Percentiles rank a stretch among this genome's conserved stretches.
Conservation (phyloP, 148 eudicot species). For the Drosera capensis region DNA sequence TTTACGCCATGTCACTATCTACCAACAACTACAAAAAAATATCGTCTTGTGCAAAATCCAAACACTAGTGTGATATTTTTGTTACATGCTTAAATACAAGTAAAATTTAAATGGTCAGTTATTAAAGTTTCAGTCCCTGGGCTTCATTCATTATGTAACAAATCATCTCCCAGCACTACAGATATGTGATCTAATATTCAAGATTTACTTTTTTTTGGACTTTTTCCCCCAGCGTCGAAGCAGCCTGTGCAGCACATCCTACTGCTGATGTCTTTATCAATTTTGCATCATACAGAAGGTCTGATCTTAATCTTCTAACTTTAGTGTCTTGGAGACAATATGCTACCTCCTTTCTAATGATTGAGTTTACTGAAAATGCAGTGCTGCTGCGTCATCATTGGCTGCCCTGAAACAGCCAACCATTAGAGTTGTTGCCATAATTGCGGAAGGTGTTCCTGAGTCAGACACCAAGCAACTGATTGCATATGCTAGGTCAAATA, state of each 20-base stretch:
- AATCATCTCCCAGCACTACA: background rate
- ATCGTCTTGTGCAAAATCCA: too few species aligned
- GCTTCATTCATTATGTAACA: too few species aligned
- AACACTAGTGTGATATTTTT: too few species aligned
- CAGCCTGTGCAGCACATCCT: conserved; percentile 90
- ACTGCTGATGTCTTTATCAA: conserved; percentile 97
- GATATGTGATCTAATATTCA: background rate
- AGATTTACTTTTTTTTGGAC: background rate
- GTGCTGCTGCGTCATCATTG: conserved; percentile 94
- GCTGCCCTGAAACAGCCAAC: conserved; percentile 91
- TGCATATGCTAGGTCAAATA: conserved; percentile 76
- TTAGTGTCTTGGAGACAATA: background rate
- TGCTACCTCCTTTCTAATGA: background rate
- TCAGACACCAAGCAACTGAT: conserved; percentile 86
- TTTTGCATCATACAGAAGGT: conserved; percentile 98
- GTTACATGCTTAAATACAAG: too few species aligned
- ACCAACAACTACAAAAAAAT: too few species aligned
- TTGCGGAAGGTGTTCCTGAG: conserved; percentile 97
- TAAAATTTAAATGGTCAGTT: too few species aligned
- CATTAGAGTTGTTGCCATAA: conserved; percentile 81
- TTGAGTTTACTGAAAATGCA: conserved; percentile 16
- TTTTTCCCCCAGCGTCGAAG: conserved; percentile 57
- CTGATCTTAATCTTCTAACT: background rate
- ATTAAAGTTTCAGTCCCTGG: too few species aligned
- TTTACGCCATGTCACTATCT: too few species aligned